These are phyloP conservation scores for Cladosporium sp. DNA, from an alignment of 2,329 filamentous ascomycete species.

Conservation along the genomic window DNA sequence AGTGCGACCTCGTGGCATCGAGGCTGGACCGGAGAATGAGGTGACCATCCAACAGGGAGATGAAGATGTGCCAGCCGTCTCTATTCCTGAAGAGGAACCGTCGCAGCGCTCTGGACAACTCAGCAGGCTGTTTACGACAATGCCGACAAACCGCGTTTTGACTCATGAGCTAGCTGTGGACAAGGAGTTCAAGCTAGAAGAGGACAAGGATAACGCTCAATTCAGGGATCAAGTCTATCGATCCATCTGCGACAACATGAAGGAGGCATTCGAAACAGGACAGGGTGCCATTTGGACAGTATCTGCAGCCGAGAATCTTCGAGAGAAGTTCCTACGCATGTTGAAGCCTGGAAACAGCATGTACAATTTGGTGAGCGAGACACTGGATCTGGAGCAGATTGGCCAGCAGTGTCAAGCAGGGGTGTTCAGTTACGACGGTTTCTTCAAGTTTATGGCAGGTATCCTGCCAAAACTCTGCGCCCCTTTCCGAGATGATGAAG, in stretches of 20 bases:
- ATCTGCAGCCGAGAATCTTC: constrained; percentile 66
- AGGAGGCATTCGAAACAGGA: constrained; percentile 58
- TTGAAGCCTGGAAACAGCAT: constrained; percentile 68
- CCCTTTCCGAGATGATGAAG: constrained; percentile 72
- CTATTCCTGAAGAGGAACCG: constrained; percentile 22
- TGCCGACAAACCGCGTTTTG: constrained; percentile 70
- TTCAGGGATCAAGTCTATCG: constrained; percentile 57
- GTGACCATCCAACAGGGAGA: constrained; percentile 19
- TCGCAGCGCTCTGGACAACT: constrained; percentile 37
- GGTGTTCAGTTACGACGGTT: constrained; percentile 74
- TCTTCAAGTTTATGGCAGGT: constrained; percentile 71
- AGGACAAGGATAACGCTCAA: constrained; percentile 52
- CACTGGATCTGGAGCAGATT: constrained; percentile 69
- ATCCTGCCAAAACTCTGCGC: constrained; percentile 77
- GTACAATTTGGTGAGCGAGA: constrained; percentile 69
- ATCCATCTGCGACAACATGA: constrained; percentile 59
- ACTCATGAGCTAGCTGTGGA: constrained; percentile 79
- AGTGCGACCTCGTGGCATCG: constrained; percentile 62
- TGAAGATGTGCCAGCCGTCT: constrained; percentile 16
- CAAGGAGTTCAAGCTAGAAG: constrained; percentile 66
- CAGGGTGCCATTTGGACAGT: constrained; percentile 65
- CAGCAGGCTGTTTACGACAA: constrained; percentile 53
- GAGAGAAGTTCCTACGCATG: constrained; percentile 67
- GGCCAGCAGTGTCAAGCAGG: constrained; percentile 65
- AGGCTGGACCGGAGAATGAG: constrained; percentile 17